A percentile compares a stretch with the other conserved stretches of the same genome.
These are phyloP conservation scores for Aquilaria agallochum DNA, from an alignment of 441 rosid species.

Conservation along the genomic window DNA sequence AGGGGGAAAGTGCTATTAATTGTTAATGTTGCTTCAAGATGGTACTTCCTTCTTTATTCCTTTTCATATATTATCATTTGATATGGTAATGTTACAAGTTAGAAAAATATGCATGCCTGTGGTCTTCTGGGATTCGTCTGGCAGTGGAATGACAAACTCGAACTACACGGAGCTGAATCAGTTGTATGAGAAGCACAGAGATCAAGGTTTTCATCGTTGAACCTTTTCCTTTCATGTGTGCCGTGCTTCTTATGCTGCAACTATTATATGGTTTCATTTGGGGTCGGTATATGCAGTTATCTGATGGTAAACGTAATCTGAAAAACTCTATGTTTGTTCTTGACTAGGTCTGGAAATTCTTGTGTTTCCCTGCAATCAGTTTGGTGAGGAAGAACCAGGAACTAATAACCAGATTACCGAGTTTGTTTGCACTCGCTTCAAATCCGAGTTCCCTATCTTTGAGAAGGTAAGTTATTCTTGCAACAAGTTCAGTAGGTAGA, in stretches of 20 bases:
- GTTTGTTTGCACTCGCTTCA: conserved; percentile 78
- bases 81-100: conserved; percentile 4
- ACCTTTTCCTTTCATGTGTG: background rate
- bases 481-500: too few relatives aligned
- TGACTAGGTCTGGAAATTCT: conserved; percentile 70
- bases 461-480: conserved; percentile 47
- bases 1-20: conserved; percentile 74
- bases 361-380: conserved; percentile 96
- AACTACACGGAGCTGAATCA: conserved; percentile 78
- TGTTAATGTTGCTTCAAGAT: conserved; percentile 90
- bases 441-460: conserved; percentile 79
- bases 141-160: conserved; percentile 87
- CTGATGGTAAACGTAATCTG: too few relatives aligned
- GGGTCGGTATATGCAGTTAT: too few relatives aligned
- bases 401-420: conserved; percentile 56
- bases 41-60: conserved; percentile 28
- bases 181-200: conserved; percentile 65
- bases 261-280: too few relatives aligned
- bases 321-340: background rate
- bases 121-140: conserved; percentile 9
- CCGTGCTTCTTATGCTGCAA: background rate
- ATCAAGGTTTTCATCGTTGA: conserved; percentile 47
- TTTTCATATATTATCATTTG: conserved; percentile 1
- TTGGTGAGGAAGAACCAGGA: conserved; percentile 91
- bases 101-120: conserved; percentile 5